phyloP scores from a whole-genome alignment of 495 filamentous ascomycete species.

The Neurospora tetraspora region DNA sequence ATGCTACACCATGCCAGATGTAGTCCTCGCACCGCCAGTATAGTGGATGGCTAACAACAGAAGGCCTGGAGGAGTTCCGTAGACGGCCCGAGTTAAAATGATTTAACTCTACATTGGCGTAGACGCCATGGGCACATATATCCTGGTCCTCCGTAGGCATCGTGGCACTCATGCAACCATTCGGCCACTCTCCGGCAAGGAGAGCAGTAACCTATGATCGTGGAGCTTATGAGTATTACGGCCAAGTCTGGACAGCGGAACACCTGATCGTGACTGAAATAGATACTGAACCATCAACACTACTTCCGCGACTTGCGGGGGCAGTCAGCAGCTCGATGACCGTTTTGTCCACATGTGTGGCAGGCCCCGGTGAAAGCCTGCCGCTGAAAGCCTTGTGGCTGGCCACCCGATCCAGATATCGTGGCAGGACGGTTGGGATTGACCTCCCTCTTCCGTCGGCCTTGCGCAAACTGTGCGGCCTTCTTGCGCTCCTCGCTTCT shows the following conservation, averaged over 20 bases:
- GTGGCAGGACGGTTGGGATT: constrained; percentile 45
- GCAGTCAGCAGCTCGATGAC: constrained; percentile 22
- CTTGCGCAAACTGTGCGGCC: constrained; percentile 36
- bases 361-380: constrained; percentile 9
- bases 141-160: not conserved
- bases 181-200: not conserved
- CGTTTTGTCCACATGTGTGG: constrained; percentile 18
- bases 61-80: not conserved
- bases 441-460: constrained; percentile 47
- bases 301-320: constrained; percentile 15
- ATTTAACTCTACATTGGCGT: not conserved
- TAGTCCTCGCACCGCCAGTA: not conserved
- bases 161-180: not conserved
- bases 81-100: not conserved
- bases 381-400: constrained; percentile 6
- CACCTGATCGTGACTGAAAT: not conserved
- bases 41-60: not conserved
- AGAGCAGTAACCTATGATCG: not conserved
- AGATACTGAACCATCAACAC: not conserved
- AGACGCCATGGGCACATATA: not conserved
- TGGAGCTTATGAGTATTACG: not conserved
- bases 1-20: not conserved
- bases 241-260: not conserved
- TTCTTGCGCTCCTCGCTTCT: constrained; percentile 30
- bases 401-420: constrained; percentile 32